phyloP scores from a whole-genome alignment of 2,329 filamentous ascomycete species.

The Fusarium redolens region DNA sequence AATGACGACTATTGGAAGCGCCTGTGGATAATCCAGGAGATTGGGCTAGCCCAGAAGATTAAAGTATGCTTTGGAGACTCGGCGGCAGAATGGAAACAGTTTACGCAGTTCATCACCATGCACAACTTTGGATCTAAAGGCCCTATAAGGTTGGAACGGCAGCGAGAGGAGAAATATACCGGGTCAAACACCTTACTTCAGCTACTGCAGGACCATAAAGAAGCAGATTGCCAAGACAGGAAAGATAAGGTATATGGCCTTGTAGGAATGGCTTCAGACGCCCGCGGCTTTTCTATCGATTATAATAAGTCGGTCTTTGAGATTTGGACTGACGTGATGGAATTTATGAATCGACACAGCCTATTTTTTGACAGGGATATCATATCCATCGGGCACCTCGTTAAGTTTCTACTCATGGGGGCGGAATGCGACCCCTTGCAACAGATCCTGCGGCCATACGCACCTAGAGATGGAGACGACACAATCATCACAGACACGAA shows the following conservation, averaged over 20 bases:
- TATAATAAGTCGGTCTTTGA: fast-evolving
- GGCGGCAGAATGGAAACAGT: neutral
- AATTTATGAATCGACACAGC: neutral
- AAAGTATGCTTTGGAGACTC: neutral
- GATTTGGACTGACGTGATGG: neutral
- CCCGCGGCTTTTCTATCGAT: neutral
- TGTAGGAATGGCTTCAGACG: neutral
- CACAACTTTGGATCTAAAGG: fast-evolving
- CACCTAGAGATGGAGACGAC: neutral
- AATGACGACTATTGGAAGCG: neutral
- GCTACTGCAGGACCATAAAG: fast-evolving
- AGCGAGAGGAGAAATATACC: fast-evolving
- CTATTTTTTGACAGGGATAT: neutral
- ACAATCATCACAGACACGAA: neutral
- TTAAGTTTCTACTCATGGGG: neutral
- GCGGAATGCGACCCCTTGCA: neutral
- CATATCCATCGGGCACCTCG: fast-evolving
- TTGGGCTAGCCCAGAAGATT: neutral
- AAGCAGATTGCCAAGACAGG: neutral
- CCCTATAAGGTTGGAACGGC: neutral
- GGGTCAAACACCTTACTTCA: neutral
- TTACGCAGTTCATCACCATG: neutral
- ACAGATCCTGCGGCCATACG: neutral
- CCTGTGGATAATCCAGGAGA: neutral
- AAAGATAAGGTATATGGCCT: neutral